Base-by-base conservation (phyloP, 306 rosid species). In the Sicyos baderoa region DNA sequence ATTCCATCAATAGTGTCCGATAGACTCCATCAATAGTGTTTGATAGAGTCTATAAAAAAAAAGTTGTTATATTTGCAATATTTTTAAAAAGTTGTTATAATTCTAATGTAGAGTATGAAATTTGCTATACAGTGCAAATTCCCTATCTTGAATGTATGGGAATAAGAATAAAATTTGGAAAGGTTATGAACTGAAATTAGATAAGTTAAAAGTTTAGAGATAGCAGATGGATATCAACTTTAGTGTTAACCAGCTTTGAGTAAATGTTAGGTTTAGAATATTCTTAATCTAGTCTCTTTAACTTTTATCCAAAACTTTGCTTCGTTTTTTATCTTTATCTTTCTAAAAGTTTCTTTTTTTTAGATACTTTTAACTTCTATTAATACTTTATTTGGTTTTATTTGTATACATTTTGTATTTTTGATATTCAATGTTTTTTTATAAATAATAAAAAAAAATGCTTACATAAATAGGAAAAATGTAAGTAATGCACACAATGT, bases 201-300 rank as follows among this genome's bases (percentile, higher is more conserved):
- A 55, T 5, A 55, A 55, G 37, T 22, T 22, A 11, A 23, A 23
- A 50, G 21, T 56, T 5, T 12, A 12, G 62, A 13, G 9, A 56
- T 22, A 19, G 61, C 19, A 54, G 21, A 54, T 19, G 59, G 59
- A 54, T 21, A 9, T 19, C 7, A 54, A 54, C 58, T 55, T 55
- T 55, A 29, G 2, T 15, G 8, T 58, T 16, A 58, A 58, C 29
- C 29, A 15, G 47, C 17, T 59, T 29, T 35, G 66, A 59, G 45
- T 15, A 59, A 59, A 59, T 16, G 32, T 59, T 29, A 59, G 66
- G 45, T 32, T 59, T 61, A 61, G 48, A 61, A 32, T 61, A 32
- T 32, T 61, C 68, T 61, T 61, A 61, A 32, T 35, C 7, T 61
- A 61, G 23, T 17, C 49, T 32, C 3, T 4, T 4, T 16, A 9